Evolutionary conservation across 1,284 basidiomycete genomes (phyloP).

Genomic region (Marasmius sp.): DNA sequence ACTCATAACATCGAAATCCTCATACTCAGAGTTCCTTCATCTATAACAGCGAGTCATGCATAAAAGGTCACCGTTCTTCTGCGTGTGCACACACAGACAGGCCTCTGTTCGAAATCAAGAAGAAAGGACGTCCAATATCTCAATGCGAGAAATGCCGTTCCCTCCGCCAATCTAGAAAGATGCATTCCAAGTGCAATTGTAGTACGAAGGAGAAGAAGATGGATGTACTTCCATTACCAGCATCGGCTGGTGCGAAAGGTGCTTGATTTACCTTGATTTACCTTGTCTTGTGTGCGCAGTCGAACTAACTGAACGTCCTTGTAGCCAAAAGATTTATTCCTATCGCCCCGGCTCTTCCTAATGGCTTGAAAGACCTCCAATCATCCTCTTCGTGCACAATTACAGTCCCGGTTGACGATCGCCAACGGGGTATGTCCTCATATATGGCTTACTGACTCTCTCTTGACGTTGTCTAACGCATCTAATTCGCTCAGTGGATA

Average conservation of each 20-base stretch:
- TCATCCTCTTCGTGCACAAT: conserved; percentile 21
- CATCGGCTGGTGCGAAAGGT: conserved; percentile 55
- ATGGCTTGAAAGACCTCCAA: conserved; percentile 54
- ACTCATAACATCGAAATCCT: neutral
- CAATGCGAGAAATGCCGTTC: conserved; percentile 81
- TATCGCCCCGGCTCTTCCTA: conserved; percentile 59
- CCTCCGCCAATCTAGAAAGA: conserved; percentile 67
- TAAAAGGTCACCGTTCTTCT: conserved; percentile 86
- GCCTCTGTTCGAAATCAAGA: conserved; percentile 83
- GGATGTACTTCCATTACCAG: conserved; percentile 28
- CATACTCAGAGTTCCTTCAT: neutral
- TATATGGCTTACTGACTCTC: conserved; percentile 1
- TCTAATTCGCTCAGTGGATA: conserved; percentile 43
- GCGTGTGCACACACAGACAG: conserved; percentile 80
- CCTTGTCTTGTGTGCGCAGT: neutral
- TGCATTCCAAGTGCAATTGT: conserved; percentile 77
- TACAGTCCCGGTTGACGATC: conserved; percentile 37
- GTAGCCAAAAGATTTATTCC: conserved; percentile 59
- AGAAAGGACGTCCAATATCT: conserved; percentile 82
- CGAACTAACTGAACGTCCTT: neutral
- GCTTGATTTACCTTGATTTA: conserved; percentile 26
- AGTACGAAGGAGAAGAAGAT: conserved; percentile 37
- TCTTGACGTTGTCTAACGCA: conserved; percentile 1
- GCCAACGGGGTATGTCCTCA: conserved; percentile 48
- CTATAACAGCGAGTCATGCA: conserved; percentile 72